Evolutionary conservation across 192 early-diverging fungal genomes (phyloP).

Genomic region (Rhizoclosmatium globosum): DNA sequence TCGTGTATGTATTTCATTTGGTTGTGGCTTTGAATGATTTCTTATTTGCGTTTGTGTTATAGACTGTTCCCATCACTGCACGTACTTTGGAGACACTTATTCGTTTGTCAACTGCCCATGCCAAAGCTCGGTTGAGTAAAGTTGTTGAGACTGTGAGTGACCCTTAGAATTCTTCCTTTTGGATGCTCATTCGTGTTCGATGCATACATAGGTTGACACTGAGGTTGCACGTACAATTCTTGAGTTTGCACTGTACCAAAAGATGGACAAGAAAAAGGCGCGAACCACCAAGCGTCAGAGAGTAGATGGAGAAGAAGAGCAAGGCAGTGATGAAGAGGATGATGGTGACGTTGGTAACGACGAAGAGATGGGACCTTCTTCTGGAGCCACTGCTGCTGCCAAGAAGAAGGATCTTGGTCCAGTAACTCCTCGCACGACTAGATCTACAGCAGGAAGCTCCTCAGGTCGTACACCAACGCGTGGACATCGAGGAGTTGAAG

Average conservation of each 20-base stretch:
- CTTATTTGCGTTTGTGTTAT: background rate
- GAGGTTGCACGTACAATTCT: conserved; percentile 82
- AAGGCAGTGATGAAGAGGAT: conserved; percentile 33
- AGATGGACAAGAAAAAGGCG: conserved; percentile 67
- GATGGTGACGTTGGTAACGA: conserved; percentile 26
- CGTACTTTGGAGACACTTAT: conserved; percentile 98
- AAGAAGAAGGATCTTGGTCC: background rate
- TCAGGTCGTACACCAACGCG: conserved; percentile 1
- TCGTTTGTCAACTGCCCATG: conserved; percentile 95
- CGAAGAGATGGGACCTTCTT: background rate
- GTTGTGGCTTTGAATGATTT: background rate
- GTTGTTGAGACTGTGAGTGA: conserved; percentile 71
- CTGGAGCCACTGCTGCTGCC: background rate
- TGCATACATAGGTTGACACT: conserved; percentile 70
- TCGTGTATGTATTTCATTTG: conserved; percentile 56
- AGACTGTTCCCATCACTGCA: conserved; percentile 96
- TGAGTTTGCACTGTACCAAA: conserved; percentile 92
- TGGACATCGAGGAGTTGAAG: background rate
- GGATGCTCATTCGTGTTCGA: background rate
- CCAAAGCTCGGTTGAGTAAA: conserved; percentile 87
- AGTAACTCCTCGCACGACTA: background rate
- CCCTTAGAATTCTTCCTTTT: background rate
- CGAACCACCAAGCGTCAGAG: conserved; percentile 31
- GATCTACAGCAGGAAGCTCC: background rate
- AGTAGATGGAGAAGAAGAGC: conserved; percentile 33